Base-by-base conservation (phyloP, 768 basidiomycete species). In the Pholiota molesta region DNA sequence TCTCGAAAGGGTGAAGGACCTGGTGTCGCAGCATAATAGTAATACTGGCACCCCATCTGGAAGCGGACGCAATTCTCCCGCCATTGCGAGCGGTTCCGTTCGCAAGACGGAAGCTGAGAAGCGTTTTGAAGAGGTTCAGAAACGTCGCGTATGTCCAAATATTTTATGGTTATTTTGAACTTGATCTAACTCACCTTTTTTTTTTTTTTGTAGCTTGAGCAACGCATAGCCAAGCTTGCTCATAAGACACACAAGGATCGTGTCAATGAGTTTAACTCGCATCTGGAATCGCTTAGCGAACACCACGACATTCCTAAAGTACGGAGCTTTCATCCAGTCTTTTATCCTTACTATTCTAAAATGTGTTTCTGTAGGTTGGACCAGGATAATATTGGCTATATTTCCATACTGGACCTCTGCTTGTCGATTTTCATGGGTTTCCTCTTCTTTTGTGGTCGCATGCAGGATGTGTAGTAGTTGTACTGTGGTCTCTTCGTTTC, bases 291-390 rank as follows among this genome's bases (percentile, higher is more conserved):
- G 61, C 83, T 95, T 60, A 92, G 91, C 74, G 94, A 96, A 78
- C 95, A 95, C 82, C 92, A 97, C 74, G 94, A 96, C 73, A 95
- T 95, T 69, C 94, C 94, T 42, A 95, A 96, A 84, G 93, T 89
- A 72, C 62, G 65, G 19, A 9, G 7, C 11, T 61, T 68, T 19
- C 13, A 37, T 49, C 11, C 21, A 61, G 35, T 13, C n/a, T 52
- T 57, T 45, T 40, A 40, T 39, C 55, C 65, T 64, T 62, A 55
- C 52, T 51, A 17, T 58, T 52, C 55, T 53, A 29, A 60, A n/a
- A 40, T 29, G 5, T 10, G 40, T 60, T 28, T 19, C 16, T 40
- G 28, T 68, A 94, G 92, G 92, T 94, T 73, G 92, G 92, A 63
- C 92, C 92, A 49, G 92, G 92, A 78, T 94, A 88, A 92, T 62